These are phyloP conservation scores for Suillus subluteus DNA, from an alignment of 768 basidiomycete species.

Conservation along the genomic window DNA sequence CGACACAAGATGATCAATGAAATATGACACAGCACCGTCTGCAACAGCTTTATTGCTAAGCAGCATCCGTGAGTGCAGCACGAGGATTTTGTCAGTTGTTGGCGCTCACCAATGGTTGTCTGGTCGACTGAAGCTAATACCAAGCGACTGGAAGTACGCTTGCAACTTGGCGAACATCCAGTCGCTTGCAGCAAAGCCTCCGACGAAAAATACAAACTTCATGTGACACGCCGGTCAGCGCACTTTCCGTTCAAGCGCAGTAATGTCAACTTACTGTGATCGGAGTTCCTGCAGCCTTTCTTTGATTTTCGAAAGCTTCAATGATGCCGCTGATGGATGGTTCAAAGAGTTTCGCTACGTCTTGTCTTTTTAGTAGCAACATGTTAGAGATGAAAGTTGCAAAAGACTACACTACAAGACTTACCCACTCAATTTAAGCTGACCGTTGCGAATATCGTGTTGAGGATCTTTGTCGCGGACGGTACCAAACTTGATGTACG, in stretches of 20 bases:
- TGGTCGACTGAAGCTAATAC: slow-evolving; percentile 50
- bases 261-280: slow-evolving; percentile 35
- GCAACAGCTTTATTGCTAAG: slow-evolving; percentile 54
- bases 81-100: neutral
- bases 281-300: slow-evolving; percentile 30
- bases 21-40: slow-evolving; percentile 49
- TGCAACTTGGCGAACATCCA: slow-evolving; percentile 50
- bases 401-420: slow-evolving; percentile 7
- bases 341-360: slow-evolving; percentile 47
- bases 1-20: slow-evolving; percentile 51
- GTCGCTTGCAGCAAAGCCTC: slow-evolving; percentile 55
- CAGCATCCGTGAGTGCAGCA: slow-evolving; percentile 16
- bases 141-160: slow-evolving; percentile 38
- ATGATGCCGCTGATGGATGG: slow-evolving; percentile 44
- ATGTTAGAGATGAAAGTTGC: neutral
- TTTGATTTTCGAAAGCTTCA: slow-evolving; percentile 39
- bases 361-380: slow-evolving; percentile 27
- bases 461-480: slow-evolving; percentile 41
- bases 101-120: slow-evolving; percentile 56
- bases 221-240: neutral
- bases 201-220: slow-evolving; percentile 52
- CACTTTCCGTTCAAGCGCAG: neutral
- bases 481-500: slow-evolving; percentile 46
- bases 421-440: slow-evolving; percentile 43
- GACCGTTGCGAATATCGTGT: slow-evolving; percentile 42